Base-by-base conservation (phyloP, 2,329 filamentous ascomycete species). In the Pseudocercospora pini-densiflorae region DNA sequence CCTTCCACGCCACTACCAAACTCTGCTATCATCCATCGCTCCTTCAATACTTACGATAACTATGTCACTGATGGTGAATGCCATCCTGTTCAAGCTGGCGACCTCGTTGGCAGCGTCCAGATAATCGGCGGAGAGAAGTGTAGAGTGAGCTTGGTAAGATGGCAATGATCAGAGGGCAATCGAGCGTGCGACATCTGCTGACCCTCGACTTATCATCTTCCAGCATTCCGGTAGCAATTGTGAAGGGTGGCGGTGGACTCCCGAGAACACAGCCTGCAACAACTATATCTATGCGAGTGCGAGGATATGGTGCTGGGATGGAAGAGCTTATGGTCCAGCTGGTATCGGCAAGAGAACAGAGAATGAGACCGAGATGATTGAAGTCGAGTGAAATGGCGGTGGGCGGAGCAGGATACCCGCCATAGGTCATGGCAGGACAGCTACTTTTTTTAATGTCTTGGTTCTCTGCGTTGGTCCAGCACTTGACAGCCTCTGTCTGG, bases 231-330 rank as follows among this genome's bases (percentile, higher is more conserved):
- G 47, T 14, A 51, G 23, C 23, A 23, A 51, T 51, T 51, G 47
- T 24, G 47, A 51, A 27, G 47, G 47, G 19, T 51, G 47, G 47
- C 24, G 47, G 23, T 51, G 47, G 47, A 51, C 47, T 14, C 47
- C 47, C 19, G 9, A 51, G 14, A 51, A 51, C 23, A 51, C 47
- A 27, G 19, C 47, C 23, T 51, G 47, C 23, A 14, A 51, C n/a
- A 27, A 51, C 23, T 51, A 51, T 51, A 9, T 51, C 23, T 51
- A 51, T 51, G 47, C 47, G 14, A 51, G 47, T 51, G 47, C 47
- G 19, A 51, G 47, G 47, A 51, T 51, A 23, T 51, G 47, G 47
- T 51, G 47, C 23, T 51, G 47, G 47, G 47, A 51, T 51, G 47
- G 47, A 14, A 51, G 47, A 14, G 19, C 47, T 21, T 51, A 51